A percentile compares a stretch with the other conserved stretches of the same genome.
Evolutionary conservation across 148 eudicot genomes (phyloP).

Genomic region (Tetragonia tetragonoides): DNA sequence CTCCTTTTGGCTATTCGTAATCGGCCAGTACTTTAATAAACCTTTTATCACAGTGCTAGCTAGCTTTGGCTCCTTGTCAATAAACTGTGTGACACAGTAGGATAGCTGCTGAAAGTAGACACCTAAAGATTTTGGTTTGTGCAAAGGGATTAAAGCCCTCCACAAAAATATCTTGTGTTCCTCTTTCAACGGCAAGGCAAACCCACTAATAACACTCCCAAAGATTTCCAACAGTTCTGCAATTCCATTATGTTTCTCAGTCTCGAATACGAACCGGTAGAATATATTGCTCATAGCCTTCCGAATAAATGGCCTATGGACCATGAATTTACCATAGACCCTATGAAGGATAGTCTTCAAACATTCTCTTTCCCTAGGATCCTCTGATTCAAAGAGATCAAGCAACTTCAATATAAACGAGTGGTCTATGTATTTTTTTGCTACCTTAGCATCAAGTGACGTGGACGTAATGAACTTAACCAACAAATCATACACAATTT

Average conservation of each 20-base stretch:
- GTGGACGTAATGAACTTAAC: conserved; percentile 72
- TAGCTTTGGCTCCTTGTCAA: conserved; percentile 88
- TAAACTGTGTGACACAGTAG: conserved; percentile 74
- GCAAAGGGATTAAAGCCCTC: conserved; percentile 81
- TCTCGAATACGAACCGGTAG: conserved; percentile 68
- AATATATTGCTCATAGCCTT: conserved; percentile 76
- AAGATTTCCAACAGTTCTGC: conserved; percentile 92
- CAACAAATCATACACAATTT: conserved; percentile 76
- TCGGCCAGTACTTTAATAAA: conserved; percentile 88
- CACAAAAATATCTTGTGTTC: conserved; percentile 87
- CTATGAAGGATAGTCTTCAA: conserved; percentile 80
- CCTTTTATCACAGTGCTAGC: conserved; percentile 75
- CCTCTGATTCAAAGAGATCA: conserved; percentile 88
- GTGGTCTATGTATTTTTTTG: conserved; percentile 80
- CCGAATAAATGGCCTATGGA: conserved; percentile 82
- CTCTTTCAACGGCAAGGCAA: conserved; percentile 89
- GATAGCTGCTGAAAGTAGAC: conserved; percentile 86
- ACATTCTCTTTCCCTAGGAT: conserved; percentile 90
- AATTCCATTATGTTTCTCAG: conserved; percentile 79
- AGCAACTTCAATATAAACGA: conserved; percentile 65
- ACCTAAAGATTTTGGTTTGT: conserved; percentile 74
- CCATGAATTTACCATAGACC: conserved; percentile 95
- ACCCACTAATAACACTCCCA: conserved; percentile 92
- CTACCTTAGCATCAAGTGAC: conserved; percentile 77
- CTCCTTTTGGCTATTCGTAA: conserved; percentile 92